Conservation (phyloP, 2,329 filamentous ascomycete species). For the Sporothrix brunneoviolacea region DNA sequence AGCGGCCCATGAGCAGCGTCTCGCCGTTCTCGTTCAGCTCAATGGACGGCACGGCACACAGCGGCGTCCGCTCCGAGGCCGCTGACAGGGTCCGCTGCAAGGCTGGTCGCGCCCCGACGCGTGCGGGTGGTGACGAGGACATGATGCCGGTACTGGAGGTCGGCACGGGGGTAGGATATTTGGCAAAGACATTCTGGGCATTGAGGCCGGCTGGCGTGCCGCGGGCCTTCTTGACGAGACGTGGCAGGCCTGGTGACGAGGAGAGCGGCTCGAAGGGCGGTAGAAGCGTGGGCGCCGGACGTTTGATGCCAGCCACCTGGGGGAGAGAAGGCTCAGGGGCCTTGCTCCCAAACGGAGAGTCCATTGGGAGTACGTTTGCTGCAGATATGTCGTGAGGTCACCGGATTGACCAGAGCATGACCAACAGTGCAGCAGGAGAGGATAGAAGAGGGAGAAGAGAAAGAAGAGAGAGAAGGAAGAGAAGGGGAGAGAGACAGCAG, state of each 20-base stretch:
- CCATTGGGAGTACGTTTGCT: slow-evolving; percentile 25
- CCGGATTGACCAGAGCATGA: slow-evolving; percentile 12
- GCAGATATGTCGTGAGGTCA: not conserved
- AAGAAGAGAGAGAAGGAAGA: not conserved
- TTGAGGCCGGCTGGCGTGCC: slow-evolving; percentile 1
- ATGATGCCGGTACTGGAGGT: slow-evolving; percentile 91
- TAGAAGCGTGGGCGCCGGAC: slow-evolving; percentile 60
- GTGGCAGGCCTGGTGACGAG: slow-evolving; percentile 67
- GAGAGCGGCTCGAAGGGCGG: slow-evolving; percentile 74
- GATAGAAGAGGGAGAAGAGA: not conserved
- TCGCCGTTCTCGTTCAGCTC: slow-evolving; percentile 78
- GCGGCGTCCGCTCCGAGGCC: slow-evolving; percentile 71
- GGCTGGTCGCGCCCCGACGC: slow-evolving; percentile 33
- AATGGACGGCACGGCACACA: slow-evolving; percentile 76
- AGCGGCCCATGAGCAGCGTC: slow-evolving; percentile 78
- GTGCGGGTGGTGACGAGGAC: slow-evolving; percentile 69
- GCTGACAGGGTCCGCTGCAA: slow-evolving; percentile 56
- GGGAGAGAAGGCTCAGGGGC: slow-evolving; percentile 31
- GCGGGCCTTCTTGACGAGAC: slow-evolving; percentile 50
- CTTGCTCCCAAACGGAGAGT: slow-evolving; percentile 32
- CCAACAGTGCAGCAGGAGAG: not conserved
- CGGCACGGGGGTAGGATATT: slow-evolving; percentile 88
- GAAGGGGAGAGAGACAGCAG: not conserved
- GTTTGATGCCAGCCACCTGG: slow-evolving; percentile 45
- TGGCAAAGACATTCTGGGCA: slow-evolving; percentile 44